Conservation (phyloP, 495 filamentous ascomycete species). For the Delitschia confertaspora region DNA sequence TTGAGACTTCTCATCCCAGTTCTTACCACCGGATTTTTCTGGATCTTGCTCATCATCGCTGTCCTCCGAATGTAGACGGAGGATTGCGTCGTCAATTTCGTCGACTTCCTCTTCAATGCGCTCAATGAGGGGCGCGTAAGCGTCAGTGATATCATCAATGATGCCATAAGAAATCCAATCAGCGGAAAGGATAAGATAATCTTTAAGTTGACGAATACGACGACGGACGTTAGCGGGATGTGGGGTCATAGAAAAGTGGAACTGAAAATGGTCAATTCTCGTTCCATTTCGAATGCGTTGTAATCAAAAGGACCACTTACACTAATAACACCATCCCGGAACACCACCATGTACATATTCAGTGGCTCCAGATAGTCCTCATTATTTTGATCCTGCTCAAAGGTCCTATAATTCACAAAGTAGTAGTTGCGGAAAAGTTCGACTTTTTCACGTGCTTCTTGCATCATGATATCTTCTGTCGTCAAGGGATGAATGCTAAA, state of each 20-base stretch:
- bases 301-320: constrained; percentile 14
- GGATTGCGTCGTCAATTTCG: constrained; percentile 38
- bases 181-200: constrained; percentile 84
- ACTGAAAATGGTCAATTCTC: constrained; percentile 32
- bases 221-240: constrained; percentile 93
- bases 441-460: constrained; percentile 95
- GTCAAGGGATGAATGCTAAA: constrained; percentile 94
- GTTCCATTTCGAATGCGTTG: background rate
- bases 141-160: constrained; percentile 97
- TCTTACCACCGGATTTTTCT: constrained; percentile 15
- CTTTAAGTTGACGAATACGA: constrained; percentile 83
- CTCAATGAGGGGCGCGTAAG: constrained; percentile 83
- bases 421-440: constrained; percentile 96
- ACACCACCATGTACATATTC: constrained; percentile 96
- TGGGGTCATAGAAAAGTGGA: constrained; percentile 88
- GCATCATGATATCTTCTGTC: constrained; percentile 91
- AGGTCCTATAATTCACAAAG: constrained; percentile 94
- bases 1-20: constrained; percentile 37
- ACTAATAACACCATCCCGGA: constrained; percentile 86
- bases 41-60: constrained; percentile 15
- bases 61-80: constrained; percentile 58
- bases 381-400: constrained; percentile 83
- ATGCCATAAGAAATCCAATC: constrained; percentile 98
- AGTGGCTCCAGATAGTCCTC: constrained; percentile 88
- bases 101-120: constrained; percentile 50